These are phyloP conservation scores for Trametes meyenii DNA, from an alignment of 768 basidiomycete species.

Conservation along the genomic window DNA sequence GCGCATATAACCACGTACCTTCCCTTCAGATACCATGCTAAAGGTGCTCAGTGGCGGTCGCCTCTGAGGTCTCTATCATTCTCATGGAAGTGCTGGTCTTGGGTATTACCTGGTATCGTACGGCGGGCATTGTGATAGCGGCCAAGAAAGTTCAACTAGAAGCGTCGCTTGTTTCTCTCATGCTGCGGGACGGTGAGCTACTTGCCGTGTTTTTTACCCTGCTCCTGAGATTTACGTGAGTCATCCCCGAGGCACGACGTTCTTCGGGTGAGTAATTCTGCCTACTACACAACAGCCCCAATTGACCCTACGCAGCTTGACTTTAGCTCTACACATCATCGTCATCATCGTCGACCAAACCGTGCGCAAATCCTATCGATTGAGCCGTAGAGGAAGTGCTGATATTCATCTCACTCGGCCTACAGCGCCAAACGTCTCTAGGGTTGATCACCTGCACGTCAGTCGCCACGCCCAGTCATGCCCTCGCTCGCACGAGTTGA, in stretches of 20 bases:
- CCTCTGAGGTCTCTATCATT: neutral
- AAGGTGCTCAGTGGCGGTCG: neutral
- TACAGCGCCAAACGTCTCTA: neutral
- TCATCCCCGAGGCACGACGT: neutral
- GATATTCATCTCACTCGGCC: neutral
- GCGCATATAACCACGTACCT: neutral
- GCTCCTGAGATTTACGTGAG: neutral
- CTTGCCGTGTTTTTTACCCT: too few species aligned
- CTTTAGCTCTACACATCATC: neutral
- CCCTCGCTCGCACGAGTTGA: neutral
- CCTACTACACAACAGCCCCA: neutral
- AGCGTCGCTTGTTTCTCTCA: neutral
- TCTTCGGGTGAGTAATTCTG: neutral
- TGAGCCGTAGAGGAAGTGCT: neutral
- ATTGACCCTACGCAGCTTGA: neutral
- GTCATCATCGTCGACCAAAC: neutral
- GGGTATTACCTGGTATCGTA: constrained; percentile 14
- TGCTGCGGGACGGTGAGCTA: constrained; percentile 7
- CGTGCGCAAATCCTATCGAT: neutral
- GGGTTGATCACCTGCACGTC: neutral
- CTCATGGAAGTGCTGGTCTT: constrained; percentile 5
- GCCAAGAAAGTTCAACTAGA: neutral
- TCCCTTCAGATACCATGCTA: neutral
- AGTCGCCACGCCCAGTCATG: neutral
- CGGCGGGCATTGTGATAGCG: constrained; percentile 4